Percentiles rank a stretch among this genome's conserved stretches.
These are phyloP conservation scores for Hortaea sp. DNA, from an alignment of 2,329 filamentous ascomycete genomes.

Conservation along the genomic window DNA sequence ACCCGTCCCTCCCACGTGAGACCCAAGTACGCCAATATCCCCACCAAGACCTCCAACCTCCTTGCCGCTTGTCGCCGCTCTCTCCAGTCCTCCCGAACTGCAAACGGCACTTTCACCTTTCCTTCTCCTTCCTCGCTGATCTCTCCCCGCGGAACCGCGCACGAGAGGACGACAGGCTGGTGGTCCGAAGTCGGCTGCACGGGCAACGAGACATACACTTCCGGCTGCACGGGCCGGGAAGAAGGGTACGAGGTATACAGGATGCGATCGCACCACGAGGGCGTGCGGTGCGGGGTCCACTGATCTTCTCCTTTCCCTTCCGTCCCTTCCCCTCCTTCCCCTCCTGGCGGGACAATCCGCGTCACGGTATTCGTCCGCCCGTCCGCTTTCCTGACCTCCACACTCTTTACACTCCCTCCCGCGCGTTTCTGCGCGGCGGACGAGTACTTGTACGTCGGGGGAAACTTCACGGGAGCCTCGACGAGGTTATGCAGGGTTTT, in stretches of 20 bases:
- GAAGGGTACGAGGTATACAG: constrained; percentile 49
- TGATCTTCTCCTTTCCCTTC: neutral
- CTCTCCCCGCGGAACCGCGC: constrained; percentile 50
- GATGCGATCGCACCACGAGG: constrained; percentile 88
- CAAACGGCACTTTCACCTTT: constrained; percentile 42
- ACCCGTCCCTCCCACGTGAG: constrained; percentile 38
- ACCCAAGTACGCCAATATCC: constrained; percentile 45
- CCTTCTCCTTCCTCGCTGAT: neutral
- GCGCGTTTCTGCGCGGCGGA: constrained; percentile 26
- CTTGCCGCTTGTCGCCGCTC: constrained; percentile 44
- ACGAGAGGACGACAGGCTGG: constrained; percentile 65
- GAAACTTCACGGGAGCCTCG: constrained; percentile 67
- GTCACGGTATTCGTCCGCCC: neutral
- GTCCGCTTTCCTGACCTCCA: constrained; percentile 8
- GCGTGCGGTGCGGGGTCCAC: constrained; percentile 77
- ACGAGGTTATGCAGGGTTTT: constrained; percentile 67
- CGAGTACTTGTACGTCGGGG: constrained; percentile 89
- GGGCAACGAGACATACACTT: constrained; percentile 70
- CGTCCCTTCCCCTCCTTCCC: neutral
- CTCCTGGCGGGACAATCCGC: constrained; percentile 4
- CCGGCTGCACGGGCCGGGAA: constrained; percentile 24
- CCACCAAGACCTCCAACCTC: constrained; percentile 49
- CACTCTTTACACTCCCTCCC: constrained; percentile 10
- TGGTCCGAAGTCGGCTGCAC: constrained; percentile 80
- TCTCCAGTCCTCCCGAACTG: constrained; percentile 49